Base-by-base conservation (phyloP, 1,284 basidiomycete species). In the Leccinum subrobustum region DNA sequence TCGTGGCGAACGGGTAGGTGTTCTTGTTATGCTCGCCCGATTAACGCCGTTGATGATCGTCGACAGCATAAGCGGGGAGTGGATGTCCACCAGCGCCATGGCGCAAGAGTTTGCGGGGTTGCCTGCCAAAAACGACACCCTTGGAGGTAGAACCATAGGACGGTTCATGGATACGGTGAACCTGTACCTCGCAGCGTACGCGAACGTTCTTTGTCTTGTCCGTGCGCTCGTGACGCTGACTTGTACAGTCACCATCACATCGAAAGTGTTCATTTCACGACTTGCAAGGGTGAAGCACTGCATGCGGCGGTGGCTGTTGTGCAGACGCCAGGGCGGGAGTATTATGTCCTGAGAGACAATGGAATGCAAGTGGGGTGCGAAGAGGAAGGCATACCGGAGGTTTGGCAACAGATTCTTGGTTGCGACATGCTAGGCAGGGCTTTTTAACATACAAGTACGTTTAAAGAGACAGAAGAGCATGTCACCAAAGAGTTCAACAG, bases 291-390 rank as follows among this genome's bases (percentile, higher is more conserved):
- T 3, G 65, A 67, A 14, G 65, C 74, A 4, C 71, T 91, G n/a
- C 88, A 91, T 65, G 70, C 75, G 6, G 87, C 84, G 1, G 64
- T 91, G 5, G 89, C 89, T 1, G 74, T 82, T 14, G 79, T 91
- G 6, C 88, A 89, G 67, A 91, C 89, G 0, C 83, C 83, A 4
- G 76, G 75, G 39, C 74, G 89, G 60, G 87, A 87, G 69, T 89
- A 89, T 67, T 86, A 78, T 65, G 77, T 91, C 47, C 69, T 91
- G 60, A 81, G 79, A 59, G 87, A 91, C 60, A 91, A 88, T 61
- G 89, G 89, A 3, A 86, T 89, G 83, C 83, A 88, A 65, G 78
- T 91, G 23, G 89, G 89, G 11, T 86, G 83, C 60, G 89, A 91
- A 69, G 89, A 91, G 67, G 86, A 88, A 12, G 88, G 88, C 0